Conservation (phyloP, 2,329 filamentous ascomycete species). For the Xylariaceae sp. region DNA sequence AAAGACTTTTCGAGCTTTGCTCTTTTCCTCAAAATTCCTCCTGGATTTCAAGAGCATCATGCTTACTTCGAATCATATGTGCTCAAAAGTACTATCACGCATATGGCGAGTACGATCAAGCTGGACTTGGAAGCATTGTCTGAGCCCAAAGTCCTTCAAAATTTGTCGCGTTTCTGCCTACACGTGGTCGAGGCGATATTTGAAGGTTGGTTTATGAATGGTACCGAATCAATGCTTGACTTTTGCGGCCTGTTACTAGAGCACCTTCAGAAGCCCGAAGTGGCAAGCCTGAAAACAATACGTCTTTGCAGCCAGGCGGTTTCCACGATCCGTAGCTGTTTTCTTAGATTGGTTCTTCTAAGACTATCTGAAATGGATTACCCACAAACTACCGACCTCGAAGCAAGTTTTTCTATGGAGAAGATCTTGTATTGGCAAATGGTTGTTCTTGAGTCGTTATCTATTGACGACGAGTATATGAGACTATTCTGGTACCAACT, state of each 20-base stretch:
- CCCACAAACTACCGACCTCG: constrained; percentile 52
- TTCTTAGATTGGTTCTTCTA: constrained; percentile 75
- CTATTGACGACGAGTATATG: constrained; percentile 74
- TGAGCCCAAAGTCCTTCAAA: constrained; percentile 81
- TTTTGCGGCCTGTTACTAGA: constrained; percentile 82
- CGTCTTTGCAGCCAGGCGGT: constrained; percentile 86
- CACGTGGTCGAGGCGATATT: constrained; percentile 89
- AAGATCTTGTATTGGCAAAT: constrained; percentile 96
- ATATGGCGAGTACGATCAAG: constrained; percentile 66
- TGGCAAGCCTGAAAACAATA: constrained; percentile 78
- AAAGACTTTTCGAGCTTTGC: constrained; percentile 90
- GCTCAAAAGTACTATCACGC: constrained; percentile 67
- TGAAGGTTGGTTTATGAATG: constrained; percentile 94
- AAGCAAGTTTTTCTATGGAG: constrained; percentile 69
- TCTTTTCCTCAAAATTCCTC: constrained; percentile 81
- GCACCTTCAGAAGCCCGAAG: constrained; percentile 79
- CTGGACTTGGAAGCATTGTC: constrained; percentile 67
- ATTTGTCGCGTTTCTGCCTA: constrained; percentile 73
- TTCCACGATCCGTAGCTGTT: constrained; percentile 67
- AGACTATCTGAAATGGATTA: constrained; percentile 80
- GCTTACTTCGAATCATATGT: constrained; percentile 93
- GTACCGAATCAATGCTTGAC: constrained; percentile 76
- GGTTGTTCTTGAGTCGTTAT: constrained; percentile 74
- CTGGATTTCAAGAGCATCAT: constrained; percentile 90
- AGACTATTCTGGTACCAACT: constrained; percentile 88